Evolutionary conservation across 805 yeast genomes (phyloP).

Genomic region (Ogataea methanolica): DNA sequence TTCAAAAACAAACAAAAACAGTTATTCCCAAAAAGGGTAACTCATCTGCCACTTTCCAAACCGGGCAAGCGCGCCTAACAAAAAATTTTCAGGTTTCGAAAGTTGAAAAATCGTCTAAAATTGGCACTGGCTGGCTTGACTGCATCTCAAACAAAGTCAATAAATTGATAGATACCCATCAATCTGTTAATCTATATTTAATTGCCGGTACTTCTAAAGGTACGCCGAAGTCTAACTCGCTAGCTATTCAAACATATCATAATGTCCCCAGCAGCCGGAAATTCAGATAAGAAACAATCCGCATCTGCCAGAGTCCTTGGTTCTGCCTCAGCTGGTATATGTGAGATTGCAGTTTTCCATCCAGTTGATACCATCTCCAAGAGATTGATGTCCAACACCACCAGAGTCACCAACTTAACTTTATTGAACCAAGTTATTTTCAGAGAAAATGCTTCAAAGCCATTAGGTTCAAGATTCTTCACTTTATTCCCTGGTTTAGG

Average conservation of each 20-base stretch:
- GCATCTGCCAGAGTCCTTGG: conserved; percentile 90
- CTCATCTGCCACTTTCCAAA: not conserved
- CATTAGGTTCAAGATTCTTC: conserved; percentile 64
- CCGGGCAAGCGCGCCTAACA: not conserved
- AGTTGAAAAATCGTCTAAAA: not conserved
- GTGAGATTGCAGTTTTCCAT: conserved; percentile 95
- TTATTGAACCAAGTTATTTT: conserved; percentile 86
- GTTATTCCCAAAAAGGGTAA: not conserved
- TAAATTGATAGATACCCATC: not conserved
- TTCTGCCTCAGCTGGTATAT: conserved; percentile 97
- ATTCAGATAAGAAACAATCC: conserved; percentile 73
- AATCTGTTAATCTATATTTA: not conserved
- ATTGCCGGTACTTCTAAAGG: not conserved
- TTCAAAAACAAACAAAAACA: too few species aligned
- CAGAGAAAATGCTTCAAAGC: conserved; percentile 70
- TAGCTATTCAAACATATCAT: not conserved
- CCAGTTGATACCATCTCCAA: conserved; percentile 98
- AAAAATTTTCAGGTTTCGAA: not conserved
- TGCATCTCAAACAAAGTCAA: too few species aligned
- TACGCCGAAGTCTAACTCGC: not conserved
- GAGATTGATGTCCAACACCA: conserved; percentile 83
- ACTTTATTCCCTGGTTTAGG: conserved; percentile 97
- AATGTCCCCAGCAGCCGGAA: conserved; percentile 22
- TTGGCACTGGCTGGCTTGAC: too few species aligned
- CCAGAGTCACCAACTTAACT: conserved; percentile 54